A percentile compares a stretch with the other conserved stretches of the same genome.
These are phyloP conservation scores for Wallacemonas sp. DNA, from an alignment of 208 protist species.

Conservation along the genomic window DNA sequence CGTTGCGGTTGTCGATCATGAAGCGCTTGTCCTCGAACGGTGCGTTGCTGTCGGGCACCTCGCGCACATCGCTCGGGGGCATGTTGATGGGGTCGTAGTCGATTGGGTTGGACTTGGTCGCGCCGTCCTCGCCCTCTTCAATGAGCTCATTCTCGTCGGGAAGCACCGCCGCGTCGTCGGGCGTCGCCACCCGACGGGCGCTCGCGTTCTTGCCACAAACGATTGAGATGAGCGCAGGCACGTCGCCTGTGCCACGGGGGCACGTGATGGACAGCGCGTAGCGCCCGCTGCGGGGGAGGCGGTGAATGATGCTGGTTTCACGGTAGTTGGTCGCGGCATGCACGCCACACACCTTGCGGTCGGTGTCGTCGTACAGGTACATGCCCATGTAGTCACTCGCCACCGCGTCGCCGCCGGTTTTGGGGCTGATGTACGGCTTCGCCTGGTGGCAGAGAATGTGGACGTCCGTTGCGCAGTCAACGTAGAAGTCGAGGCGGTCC, in stretches of 20 bases:
- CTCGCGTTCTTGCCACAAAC: conserved; percentile 27
- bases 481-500: conserved; percentile 60
- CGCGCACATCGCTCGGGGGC: conserved; percentile 22
- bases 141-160: conserved; percentile 46
- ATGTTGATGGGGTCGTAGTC: conserved; percentile 53
- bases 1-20: conserved; percentile 27
- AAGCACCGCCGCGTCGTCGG: conserved; percentile 38
- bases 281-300: conserved; percentile 38
- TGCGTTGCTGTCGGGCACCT: conserved; percentile 27
- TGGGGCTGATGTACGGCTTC: conserved; percentile 41
- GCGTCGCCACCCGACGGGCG: conserved; percentile 36
- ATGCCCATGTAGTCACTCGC: conserved; percentile 54
- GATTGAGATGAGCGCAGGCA: conserved; percentile 36
- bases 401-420: conserved; percentile 50
- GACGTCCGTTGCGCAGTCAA: conserved; percentile 47
- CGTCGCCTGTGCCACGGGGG: conserved; percentile 38
- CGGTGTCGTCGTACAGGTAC: conserved; percentile 54
- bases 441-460: conserved; percentile 55
- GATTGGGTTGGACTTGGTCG: conserved; percentile 29
- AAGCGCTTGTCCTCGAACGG: conserved; percentile 45
- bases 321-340: conserved; percentile 62
- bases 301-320: conserved; percentile 52
- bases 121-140: conserved; percentile 35
- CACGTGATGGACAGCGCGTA: conserved; percentile 60
- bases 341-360: conserved; percentile 44